Evolutionary conservation across 176 grass and related monocot genomes (phyloP), one percentile per base, ranked within the genome.

Genomic region (Zea luxurians): DNA sequence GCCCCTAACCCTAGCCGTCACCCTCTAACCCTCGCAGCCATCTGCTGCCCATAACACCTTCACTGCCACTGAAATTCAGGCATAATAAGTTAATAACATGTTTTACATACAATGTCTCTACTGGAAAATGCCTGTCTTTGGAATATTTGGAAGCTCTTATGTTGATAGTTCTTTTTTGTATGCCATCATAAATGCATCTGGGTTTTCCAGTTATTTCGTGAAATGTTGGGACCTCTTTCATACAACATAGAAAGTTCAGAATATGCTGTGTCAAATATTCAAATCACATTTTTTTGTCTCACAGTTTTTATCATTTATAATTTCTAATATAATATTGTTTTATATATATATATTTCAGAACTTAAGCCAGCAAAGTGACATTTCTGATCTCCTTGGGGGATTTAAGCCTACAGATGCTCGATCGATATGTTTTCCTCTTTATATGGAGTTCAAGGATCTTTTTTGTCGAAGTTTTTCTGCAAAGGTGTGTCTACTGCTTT

Each of bases 291-390:
- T 35, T 52, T 37, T 43, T 13, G 20, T 9, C 17, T 44, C 37
- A 57, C 37, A 71, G 1, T 42, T 3, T 17, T 61, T 7, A 7
- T 58, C 11, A 16, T 70, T 15, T 70, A 8, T 21, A 54, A 53
- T 86, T 38, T 86, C 7, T 13, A 12, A 8, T 27, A 15, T 83
- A 61, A 83, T 78, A 10, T 83, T 35, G 21, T 44, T 82, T n/a
- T 74, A 37, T 81, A 49, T 74, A 37, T 81, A 49, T 57, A 40
- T 46, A 17, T 77, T 83, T 74, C 84, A 97, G 94, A 97, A 97
- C 83, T 79, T 97, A 74, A 97, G 94, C 53, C 91, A 97, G 80
- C 94, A 97, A 85, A 97, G 94, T 83, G 94, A 97, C 80, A 90
- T 90, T 78, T 85, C 94, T 76, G 94, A 97, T 97, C 91, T 97